Base-by-base conservation (phyloP, 1,284 basidiomycete species). In the Austropuccinia psidii region DNA sequence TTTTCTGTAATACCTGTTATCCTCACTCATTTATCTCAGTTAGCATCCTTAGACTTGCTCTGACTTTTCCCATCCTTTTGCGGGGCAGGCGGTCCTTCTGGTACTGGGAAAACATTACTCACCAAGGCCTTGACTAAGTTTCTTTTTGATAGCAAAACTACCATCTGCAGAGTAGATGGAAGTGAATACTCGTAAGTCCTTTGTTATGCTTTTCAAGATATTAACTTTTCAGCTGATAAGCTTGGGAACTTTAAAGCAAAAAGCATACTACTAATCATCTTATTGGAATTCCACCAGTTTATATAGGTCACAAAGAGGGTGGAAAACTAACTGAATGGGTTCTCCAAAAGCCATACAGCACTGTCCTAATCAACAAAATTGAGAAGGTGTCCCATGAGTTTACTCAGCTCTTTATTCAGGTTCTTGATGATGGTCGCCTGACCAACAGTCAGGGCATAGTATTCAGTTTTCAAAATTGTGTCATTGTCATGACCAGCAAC, bases 291-390 rank as follows among this genome's bases (percentile, higher is more conserved):
- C 84, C 84, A 0, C 84, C 85, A 0, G 85, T 93, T 7, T 95
- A 93, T 78, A 89, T 98, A 24, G 95, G 94, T 1, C 91, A 91
- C 78, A 92, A 96, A 78, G 91, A 95, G 81, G 91, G 90, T 9
- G 92, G 92, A 81, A 76, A 83, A 75, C 80, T 86, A 17, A 85
- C 85, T 57, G 83, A 83, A 76, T 80, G 79, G 33, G 80, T 83
- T 37, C 78, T 83, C 49, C 78, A 83, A 41, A 82, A 82, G 76
- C 83, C 83, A 0, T 84, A 83, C 79, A 81, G 78, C 29, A 79
- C 83, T 54, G 80, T 82, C 70, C 77, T 83, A 47, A 76, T 82
- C 49, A 75, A 78, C 54, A 77, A 80, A 77, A 81, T 84, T 74
- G 83, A 84, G 75, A 86, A 86, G 79, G 85, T 85, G 0, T 79